phyloP scores from a whole-genome alignment of 1,284 basidiomycete species.

The Sporisorium graminicola region DNA sequence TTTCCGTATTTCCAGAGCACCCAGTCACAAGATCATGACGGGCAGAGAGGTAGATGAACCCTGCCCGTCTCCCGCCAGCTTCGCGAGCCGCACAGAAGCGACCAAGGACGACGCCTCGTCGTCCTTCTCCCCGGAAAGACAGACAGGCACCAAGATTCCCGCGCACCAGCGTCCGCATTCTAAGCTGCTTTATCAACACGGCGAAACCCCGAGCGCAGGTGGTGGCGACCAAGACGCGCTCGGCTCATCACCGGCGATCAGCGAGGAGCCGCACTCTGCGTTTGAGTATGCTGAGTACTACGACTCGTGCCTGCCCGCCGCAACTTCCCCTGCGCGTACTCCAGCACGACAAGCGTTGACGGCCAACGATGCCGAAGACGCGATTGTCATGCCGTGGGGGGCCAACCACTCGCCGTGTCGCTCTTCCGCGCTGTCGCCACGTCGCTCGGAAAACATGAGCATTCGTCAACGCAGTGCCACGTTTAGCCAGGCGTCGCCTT shows the following conservation, averaged over 20 bases:
- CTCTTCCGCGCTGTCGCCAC: constrained; percentile 33
- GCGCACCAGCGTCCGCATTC: constrained; percentile 27
- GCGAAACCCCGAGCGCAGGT: background rate
- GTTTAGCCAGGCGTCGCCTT: background rate
- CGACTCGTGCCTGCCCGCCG: constrained; percentile 9
- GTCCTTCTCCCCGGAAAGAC: background rate
- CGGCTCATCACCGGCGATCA: constrained; percentile 19
- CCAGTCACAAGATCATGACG: background rate
- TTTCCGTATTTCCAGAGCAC: background rate
- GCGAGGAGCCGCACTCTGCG: constrained; percentile 26
- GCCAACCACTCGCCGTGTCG: constrained; percentile 21
- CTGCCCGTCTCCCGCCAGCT: background rate
- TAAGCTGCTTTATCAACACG: background rate
- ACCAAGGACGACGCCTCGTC: constrained; percentile 11
- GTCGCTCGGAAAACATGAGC: constrained; percentile 4
- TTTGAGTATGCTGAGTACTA: constrained; percentile 42
- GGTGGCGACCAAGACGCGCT: background rate
- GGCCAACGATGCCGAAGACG: background rate
- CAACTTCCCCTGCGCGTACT: background rate
- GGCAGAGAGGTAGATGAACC: background rate
- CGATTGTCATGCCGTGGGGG: constrained; percentile 13
- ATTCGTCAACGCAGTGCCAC: constrained; percentile 35
- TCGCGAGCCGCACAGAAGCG: background rate
- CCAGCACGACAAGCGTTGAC: background rate
- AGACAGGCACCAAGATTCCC: background rate